Percentiles rank a stretch among this genome's conserved stretches.
Evolutionary conservation across 208 protist genomes (phyloP).

Genomic region (Porcisia deanei): DNA sequence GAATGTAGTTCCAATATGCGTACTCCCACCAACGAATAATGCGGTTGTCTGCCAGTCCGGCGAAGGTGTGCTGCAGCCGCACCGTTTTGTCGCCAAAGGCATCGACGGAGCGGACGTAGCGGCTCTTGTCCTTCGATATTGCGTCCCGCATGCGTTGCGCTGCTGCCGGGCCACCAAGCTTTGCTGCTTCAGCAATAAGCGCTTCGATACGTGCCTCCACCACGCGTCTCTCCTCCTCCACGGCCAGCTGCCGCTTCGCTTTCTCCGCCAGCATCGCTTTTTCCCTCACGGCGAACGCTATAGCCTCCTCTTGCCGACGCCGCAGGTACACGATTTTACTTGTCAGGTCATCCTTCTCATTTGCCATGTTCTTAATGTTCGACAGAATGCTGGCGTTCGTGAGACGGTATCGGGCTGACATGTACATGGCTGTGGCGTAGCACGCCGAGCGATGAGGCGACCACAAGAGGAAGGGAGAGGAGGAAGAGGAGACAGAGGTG

Average conservation of each 20-base stretch:
- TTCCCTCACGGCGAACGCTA: conserved; percentile 78
- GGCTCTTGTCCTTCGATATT: conserved; percentile 49
- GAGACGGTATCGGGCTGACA: conserved; percentile 39
- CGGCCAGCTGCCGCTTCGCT: conserved; percentile 69
- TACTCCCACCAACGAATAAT: conserved; percentile 88
- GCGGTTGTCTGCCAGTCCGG: conserved; percentile 82
- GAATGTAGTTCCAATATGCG: conserved; percentile 88
- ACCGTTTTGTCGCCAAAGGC: conserved; percentile 87
- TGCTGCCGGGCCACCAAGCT: conserved; percentile 47
- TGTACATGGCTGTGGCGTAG: conserved; percentile 4
- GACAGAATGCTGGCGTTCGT: conserved; percentile 78
- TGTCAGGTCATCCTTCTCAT: conserved; percentile 67
- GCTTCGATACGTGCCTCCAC: conserved; percentile 53
- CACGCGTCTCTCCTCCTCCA: conserved; percentile 42
- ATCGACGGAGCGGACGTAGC: conserved; percentile 80
- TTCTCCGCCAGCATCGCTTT: conserved; percentile 71
- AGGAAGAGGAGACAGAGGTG: not conserved
- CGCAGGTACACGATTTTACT: conserved; percentile 76
- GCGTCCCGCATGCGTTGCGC: conserved; percentile 53
- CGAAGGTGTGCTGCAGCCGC: conserved; percentile 83
- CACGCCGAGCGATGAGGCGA: not conserved
- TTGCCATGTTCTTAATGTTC: conserved; percentile 62
- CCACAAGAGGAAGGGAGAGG: not conserved
- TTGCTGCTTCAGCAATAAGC: conserved; percentile 54
- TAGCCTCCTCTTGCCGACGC: conserved; percentile 75